A percentile compares a stretch with the other conserved stretches of the same genome.
Conservation (phyloP, 768 basidiomycete species). For the Coprinopsis sp. region DNA sequence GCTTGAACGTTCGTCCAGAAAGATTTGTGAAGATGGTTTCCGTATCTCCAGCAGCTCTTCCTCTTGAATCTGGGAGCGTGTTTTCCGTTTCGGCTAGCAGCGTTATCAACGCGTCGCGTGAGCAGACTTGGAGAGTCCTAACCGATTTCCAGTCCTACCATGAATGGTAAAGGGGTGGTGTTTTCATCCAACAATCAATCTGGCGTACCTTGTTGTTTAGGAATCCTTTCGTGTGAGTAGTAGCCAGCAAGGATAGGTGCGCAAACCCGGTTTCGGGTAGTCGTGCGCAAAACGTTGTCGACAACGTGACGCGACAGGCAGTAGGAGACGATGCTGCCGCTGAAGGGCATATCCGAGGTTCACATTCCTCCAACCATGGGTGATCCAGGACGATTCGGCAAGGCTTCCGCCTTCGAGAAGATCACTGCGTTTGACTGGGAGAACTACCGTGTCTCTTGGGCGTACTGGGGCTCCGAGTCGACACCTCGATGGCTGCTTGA, state of each 20-base stretch:
- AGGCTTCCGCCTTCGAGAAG: slow-evolving; percentile 35
- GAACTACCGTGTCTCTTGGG: slow-evolving; percentile 57
- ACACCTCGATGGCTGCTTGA: slow-evolving; percentile 46
- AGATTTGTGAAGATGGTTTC: background rate
- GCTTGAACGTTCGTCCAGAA: no score
- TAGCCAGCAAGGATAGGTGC: background rate
- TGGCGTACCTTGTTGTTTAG: slow-evolving; percentile 26
- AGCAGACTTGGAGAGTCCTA: slow-evolving; percentile 58
- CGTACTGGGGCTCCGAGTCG: slow-evolving; percentile 25
- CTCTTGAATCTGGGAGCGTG: slow-evolving; percentile 22
- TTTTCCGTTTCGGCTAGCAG: slow-evolving; percentile 43
- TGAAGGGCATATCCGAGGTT: slow-evolving; percentile 45
- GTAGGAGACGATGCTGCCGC: slow-evolving; percentile 45
- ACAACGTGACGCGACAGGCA: slow-evolving; percentile 31
- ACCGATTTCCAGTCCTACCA: slow-evolving; percentile 58
- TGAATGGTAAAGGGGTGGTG: slow-evolving; percentile 45
- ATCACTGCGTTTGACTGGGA: slow-evolving; percentile 51
- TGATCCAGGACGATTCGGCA: slow-evolving; percentile 33
- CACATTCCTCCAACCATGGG: slow-evolving; percentile 60
- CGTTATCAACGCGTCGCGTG: slow-evolving; percentile 55
- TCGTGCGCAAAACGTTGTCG: slow-evolving; percentile 38
- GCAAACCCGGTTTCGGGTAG: slow-evolving; percentile 28
- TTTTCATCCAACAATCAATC: background rate
- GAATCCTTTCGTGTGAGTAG: slow-evolving; percentile 63
- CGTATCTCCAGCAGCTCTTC: background rate